Percentiles rank a stretch among this genome's conserved stretches.
Conservation (phyloP, 495 filamentous ascomycete genomes). For the Baudoinia panamericana region DNA sequence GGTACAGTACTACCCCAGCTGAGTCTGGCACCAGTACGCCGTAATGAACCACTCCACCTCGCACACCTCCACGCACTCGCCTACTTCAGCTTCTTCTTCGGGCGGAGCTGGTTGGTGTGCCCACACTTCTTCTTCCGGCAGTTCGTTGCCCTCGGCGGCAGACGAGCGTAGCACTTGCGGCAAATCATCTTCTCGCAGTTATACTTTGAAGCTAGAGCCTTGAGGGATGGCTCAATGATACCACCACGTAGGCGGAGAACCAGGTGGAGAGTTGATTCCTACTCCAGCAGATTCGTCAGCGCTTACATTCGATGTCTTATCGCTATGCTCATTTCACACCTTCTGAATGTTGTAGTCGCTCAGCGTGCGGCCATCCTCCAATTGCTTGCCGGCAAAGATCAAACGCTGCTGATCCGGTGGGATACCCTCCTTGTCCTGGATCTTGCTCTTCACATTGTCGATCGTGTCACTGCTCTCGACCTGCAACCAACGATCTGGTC, state of each 20-base stretch:
- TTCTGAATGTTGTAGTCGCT: constrained; percentile 99
- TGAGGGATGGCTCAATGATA: constrained; percentile 98
- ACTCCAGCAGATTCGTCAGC: too few relatives aligned
- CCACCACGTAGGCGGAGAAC: constrained; percentile 98
- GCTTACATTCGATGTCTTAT: too few relatives aligned
- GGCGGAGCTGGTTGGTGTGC: constrained; percentile 98
- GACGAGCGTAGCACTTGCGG: constrained; percentile 99
- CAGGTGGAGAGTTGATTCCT: constrained; percentile 98
- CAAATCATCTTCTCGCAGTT: constrained; percentile 99
- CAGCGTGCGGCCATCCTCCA: constrained; percentile 96
- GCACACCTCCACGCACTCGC: neutral
- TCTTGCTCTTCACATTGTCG: constrained; percentile 42
- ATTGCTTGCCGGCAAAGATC: constrained; percentile 99
- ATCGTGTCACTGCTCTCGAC: constrained; percentile 76
- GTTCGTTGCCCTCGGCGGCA: constrained; percentile 96
- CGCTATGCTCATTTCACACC: constrained; percentile 52
- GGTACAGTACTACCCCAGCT: too few relatives aligned
- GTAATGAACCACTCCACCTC: too few relatives aligned
- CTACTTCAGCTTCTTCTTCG: constrained; percentile 99
- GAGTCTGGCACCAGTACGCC: too few relatives aligned
- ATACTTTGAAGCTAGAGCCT: constrained; percentile 96
- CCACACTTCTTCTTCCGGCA: constrained; percentile 99
- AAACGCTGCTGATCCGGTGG: constrained; percentile 97
- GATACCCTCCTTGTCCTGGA: constrained; percentile 99
- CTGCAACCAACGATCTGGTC: too few relatives aligned